Base-by-base conservation (phyloP, 805 yeast species). In the Saitoella complicata region DNA sequence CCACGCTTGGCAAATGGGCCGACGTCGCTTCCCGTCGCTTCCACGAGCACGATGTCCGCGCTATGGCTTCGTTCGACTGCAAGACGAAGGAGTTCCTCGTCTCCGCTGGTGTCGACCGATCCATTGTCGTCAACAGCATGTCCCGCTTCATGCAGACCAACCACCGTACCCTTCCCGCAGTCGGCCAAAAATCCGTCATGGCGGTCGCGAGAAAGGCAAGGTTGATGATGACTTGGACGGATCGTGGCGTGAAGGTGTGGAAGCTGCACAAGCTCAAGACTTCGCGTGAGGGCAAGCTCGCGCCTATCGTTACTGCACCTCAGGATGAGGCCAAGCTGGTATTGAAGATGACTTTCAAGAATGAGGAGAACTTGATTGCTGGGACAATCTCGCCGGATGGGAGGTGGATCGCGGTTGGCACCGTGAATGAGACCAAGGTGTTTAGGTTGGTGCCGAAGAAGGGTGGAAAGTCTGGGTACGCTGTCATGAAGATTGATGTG, bases 161-260 rank as follows among this genome's bases (percentile, higher is more conserved):
- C 45, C 78, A 78, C 53, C 69, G 76, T 48, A 85, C 82, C 58
- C 60, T 91, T 33, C 75, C 87, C 30, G 55, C 66, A 11, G 67
- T 76, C 41, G 69, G 71, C 42, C 83, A 80, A 52, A 74, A 69
- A 51, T 69, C 78, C 8, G 75, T 72, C 51, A 68, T 79, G 4
- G 53, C 70, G 1, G 56, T 73, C 9, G 71, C 73, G 49, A 59
- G 65, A 40, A 55, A 58, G 5, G 66, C 70, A 37, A 70, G 78
- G 48, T 61, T 76, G 29, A 60, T 88, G 31, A 69, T 75, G 6
- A 70, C 80, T 71, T 88, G 93, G 91, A 80, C 77, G 54, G 93
- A 81, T 52, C 86, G 81, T 57, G 67, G 72, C 3, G 72, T 88
- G 38, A 85, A 85, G 57, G 68, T 91, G 7, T 91, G 97, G 97